Percentiles rank a stretch among this genome's conserved stretches.
Evolutionary conservation across 768 basidiomycete species (phyloP).

Genomic region (Auriscalpium vulgare): DNA sequence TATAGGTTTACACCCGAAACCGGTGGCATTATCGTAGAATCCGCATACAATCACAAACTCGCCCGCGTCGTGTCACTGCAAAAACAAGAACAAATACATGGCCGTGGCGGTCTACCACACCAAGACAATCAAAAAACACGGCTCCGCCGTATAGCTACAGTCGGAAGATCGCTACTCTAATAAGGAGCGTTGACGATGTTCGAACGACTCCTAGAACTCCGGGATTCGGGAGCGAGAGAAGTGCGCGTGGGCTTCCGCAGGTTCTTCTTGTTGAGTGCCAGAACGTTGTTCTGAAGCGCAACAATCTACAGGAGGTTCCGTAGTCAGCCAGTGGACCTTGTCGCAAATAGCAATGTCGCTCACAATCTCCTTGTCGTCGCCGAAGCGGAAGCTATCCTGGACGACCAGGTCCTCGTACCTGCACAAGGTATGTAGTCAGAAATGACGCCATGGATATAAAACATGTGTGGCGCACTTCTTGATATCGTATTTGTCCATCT

Average conservation of each 20-base stretch:
- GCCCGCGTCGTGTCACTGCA: too few relatives aligned
- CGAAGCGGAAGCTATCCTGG: slow-evolving; percentile 97
- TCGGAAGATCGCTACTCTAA: not conserved
- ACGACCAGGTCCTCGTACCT: slow-evolving; percentile 89
- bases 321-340: not conserved
- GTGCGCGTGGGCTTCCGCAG: slow-evolving; percentile 75
- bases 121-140: too few relatives aligned
- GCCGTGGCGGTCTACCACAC: too few relatives aligned
- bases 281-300: slow-evolving; percentile 87
- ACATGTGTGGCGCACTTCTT: slow-evolving; percentile 47
- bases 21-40: too few relatives aligned
- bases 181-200: slow-evolving; percentile 14
- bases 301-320: slow-evolving; percentile 59
- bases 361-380: slow-evolving; percentile 94
- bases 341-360: slow-evolving; percentile 21
- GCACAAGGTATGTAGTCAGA: slow-evolving; percentile 1
- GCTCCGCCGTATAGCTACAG: too few relatives aligned
- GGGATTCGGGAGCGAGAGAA: slow-evolving; percentile 48
- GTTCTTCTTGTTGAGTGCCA: slow-evolving; percentile 90
- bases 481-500: slow-evolving; percentile 88
- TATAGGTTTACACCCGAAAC: too few relatives aligned
- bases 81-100: too few relatives aligned
- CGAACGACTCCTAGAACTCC: slow-evolving; percentile 8
- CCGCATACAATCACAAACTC: too few relatives aligned
- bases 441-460: not conserved